Base-by-base conservation (phyloP, 495 filamentous ascomycete species). In the Trichoderma erinaceum region DNA sequence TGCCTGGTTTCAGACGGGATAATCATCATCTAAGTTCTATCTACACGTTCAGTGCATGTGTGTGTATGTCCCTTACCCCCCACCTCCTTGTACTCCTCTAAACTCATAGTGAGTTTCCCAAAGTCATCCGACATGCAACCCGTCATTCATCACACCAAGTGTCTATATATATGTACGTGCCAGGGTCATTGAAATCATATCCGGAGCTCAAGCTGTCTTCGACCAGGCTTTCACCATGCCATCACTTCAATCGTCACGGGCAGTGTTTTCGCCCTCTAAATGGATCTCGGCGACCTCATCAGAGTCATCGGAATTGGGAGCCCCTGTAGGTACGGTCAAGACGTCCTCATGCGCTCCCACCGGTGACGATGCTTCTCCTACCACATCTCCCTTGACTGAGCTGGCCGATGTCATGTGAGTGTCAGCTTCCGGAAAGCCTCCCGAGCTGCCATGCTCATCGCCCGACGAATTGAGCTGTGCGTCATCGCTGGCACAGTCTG, bases 211-310 rank as follows among this genome's bases (percentile, higher is more conserved):
- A 32, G n/a, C 50, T 52, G 18, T n/a, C 50, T 23, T 38, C 35
- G 38, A 27, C 69, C 75, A 72, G 41, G 65, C 67, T 27, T 73
- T 46, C 67, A 72, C 73, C 61, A 72, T 63, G 63, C 74, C 74
- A 63, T 77, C 72, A 48, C 18, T 41, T 65, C 65, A 66, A 0
- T 46, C 27, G 16, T 3, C 23, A 1, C 65, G 64, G 13, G 64
- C 1, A 35, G 35, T 25, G n/a, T 32, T 50, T 18, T 74, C 73
- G 38, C 78, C 78, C 41, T 75, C 77, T 11, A 83, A 69, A 61
- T 79, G 80, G 18, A 83, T 83, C 71, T 83, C 81, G 10, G 79
- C 74, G 6, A 81, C 81, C 66, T 76, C 81, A 27, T 76, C 79
- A 32, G 69, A 72, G 48, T 75, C 73, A 29, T 72, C 68, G 50